Evolutionary conservation across 1,284 basidiomycete genomes (phyloP).

Genomic region (Singerocomus inundabilis): DNA sequence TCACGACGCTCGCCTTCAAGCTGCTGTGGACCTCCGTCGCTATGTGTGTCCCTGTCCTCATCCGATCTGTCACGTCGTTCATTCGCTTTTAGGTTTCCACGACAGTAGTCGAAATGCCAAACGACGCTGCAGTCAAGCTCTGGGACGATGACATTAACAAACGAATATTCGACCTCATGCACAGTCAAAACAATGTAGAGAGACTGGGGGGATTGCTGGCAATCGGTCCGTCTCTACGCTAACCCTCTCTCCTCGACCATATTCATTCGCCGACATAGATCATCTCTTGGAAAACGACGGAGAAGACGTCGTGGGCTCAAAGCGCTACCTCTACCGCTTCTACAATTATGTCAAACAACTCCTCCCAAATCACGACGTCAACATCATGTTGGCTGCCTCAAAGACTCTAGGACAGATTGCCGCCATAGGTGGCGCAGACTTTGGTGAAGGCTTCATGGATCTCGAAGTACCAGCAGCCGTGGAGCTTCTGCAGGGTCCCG

Average conservation of each 20-base stretch:
- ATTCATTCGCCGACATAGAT: slow-evolving; percentile 44
- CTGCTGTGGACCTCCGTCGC: slow-evolving; percentile 65
- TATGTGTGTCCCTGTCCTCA: slow-evolving; percentile 52
- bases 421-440: slow-evolving; percentile 74
- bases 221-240: slow-evolving; percentile 57
- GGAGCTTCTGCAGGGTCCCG: slow-evolving; percentile 73
- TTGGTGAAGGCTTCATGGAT: slow-evolving; percentile 87
- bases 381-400: slow-evolving; percentile 86
- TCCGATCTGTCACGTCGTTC: slow-evolving; percentile 8
- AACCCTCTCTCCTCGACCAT: slow-evolving; percentile 11
- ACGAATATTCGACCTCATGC: slow-evolving; percentile 78
- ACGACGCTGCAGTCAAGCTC: slow-evolving; percentile 71
- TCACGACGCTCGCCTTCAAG: slow-evolving; percentile 58
- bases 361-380: slow-evolving; percentile 79
- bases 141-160: slow-evolving; percentile 83
- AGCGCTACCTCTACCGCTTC: slow-evolving; percentile 78
- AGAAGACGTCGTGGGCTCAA: slow-evolving; percentile 75
- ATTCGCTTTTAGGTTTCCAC: slow-evolving; percentile 55
- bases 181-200: slow-evolving; percentile 72
- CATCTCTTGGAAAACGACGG: slow-evolving; percentile 68
- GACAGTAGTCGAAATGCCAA: slow-evolving; percentile 72
- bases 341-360: slow-evolving; percentile 91
- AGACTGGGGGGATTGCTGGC: slow-evolving; percentile 82
- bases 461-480: slow-evolving; percentile 82
- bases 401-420: slow-evolving; percentile 84